A percentile compares a stretch with the other conserved stretches of the same genome.
Conservation (phyloP, 2,329 filamentous ascomycete genomes). For the Volutella citrinella region DNA sequence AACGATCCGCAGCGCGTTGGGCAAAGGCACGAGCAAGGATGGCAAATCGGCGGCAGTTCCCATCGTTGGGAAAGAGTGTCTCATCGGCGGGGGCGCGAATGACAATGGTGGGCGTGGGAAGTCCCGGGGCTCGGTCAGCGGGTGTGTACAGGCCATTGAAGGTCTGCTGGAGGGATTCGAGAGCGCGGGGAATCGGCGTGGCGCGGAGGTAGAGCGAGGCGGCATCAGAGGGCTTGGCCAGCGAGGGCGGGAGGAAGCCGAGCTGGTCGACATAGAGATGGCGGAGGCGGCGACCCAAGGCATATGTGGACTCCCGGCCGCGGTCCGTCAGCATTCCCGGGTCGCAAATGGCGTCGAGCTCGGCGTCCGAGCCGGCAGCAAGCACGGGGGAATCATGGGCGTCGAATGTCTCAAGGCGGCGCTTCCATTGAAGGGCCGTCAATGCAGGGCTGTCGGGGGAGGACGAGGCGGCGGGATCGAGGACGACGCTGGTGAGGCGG, state of each 20-base stretch:
- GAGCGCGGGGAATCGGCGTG: conserved; percentile 70
- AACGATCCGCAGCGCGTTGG: conserved; percentile 65
- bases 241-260: conserved; percentile 61
- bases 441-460: conserved; percentile 31
- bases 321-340: conserved; percentile 73
- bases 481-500: conserved; percentile 57
- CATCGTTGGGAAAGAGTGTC: conserved; percentile 77
- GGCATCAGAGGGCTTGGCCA: conserved; percentile 49
- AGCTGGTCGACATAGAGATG: conserved; percentile 73
- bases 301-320: conserved; percentile 68
- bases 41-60: conserved; percentile 69
- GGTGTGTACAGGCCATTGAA: conserved; percentile 73
- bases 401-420: conserved; percentile 81
- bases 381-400: conserved; percentile 65
- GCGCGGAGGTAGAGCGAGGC: conserved; percentile 70
- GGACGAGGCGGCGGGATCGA: conserved; percentile 38
- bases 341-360: conserved; percentile 80
- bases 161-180: conserved; percentile 74
- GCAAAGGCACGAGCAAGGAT: conserved; percentile 69
- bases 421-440: conserved; percentile 56
- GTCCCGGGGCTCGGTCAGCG: conserved; percentile 38
- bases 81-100: conserved; percentile 65
- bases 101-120: conserved; percentile 64
- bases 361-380: conserved; percentile 63
- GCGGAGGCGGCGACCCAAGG: conserved; percentile 65